Percentiles rank a stretch among this genome's conserved stretches.
phyloP scores from a whole-genome alignment of 2,329 filamentous ascomycete species.

The Lachnellula cervina region DNA sequence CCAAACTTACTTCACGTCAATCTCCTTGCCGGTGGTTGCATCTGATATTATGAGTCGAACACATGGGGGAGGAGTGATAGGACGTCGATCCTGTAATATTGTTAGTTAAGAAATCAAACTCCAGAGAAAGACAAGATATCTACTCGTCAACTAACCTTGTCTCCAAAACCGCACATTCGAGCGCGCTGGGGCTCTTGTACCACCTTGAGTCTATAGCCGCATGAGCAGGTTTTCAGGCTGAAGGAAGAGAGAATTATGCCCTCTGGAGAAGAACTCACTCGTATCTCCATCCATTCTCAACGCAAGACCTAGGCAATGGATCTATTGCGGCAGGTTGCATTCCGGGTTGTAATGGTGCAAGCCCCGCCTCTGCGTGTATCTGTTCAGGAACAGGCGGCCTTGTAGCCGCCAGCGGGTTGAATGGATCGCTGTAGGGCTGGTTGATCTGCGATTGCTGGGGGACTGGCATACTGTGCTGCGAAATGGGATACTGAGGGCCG shows the following conservation, averaged over 20 bases:
- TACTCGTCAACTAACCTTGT: constrained; percentile 61
- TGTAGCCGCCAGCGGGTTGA: constrained; percentile 11
- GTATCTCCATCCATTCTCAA: constrained; percentile 25
- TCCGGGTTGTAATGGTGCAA: constrained; percentile 16
- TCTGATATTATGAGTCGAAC: constrained; percentile 79
- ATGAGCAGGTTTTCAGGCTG: constrained; percentile 9
- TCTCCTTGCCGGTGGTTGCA: constrained; percentile 67
- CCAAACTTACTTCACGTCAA: constrained; percentile 69
- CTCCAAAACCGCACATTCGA: constrained; percentile 97
- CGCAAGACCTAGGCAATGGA: constrained; percentile 15
- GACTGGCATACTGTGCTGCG: constrained; percentile 24
- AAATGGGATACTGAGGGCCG: constrained; percentile 8
- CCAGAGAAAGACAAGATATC: not conserved
- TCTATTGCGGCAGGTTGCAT: constrained; percentile 13
- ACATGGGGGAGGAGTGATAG: constrained; percentile 93
- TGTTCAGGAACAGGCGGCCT: constrained; percentile 19
- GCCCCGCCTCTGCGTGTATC: constrained; percentile 10
- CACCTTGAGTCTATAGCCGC: constrained; percentile 63
- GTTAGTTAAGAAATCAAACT: not conserved
- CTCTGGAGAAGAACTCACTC: constrained; percentile 21
- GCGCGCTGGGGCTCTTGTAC: constrained; percentile 89
- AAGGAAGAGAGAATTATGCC: not conserved
- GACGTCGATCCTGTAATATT: constrained; percentile 71
- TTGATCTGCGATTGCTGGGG: constrained; percentile 18
- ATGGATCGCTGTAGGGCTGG: constrained; percentile 14